phyloP scores from a whole-genome alignment of 345 rosid species.

The Linum usitatissimum region DNA sequence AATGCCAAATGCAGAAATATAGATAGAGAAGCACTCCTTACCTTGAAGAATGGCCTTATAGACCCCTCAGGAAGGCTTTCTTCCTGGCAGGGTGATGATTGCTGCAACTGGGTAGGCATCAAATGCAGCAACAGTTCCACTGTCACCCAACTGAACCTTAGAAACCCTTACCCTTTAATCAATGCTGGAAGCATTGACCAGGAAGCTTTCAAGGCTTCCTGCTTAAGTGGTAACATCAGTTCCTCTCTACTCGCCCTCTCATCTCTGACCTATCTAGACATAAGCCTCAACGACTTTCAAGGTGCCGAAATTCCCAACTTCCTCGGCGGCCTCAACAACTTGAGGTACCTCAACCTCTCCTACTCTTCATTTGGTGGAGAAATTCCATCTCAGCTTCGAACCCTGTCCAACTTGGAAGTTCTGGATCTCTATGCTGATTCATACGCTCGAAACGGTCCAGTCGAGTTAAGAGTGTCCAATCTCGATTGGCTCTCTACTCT shows the following conservation, averaged over 20 bases:
- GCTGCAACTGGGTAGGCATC: constrained; percentile 28
- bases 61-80: constrained; percentile 13
- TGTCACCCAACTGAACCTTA: constrained; percentile 17
- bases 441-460: neutral
- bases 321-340: constrained; percentile 14
- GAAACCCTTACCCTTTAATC: neutral
- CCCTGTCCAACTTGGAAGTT: constrained; percentile 17
- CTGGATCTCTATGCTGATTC: neutral
- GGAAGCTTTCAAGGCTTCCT: neutral
- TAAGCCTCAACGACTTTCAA: constrained; percentile 26
- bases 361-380: constrained; percentile 16
- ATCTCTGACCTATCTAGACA: constrained; percentile 16
- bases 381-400: constrained; percentile 25
- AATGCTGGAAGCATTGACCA: neutral
- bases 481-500: constrained; percentile 35
- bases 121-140: constrained; percentile 10
- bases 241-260: constrained; percentile 18
- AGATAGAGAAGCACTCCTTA: constrained; percentile 22
- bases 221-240: constrained; percentile 15
- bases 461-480: constrained; percentile 12
- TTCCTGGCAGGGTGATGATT: constrained; percentile 15
- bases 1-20: constrained; percentile 9
- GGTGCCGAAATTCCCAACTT: constrained; percentile 20
- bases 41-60: constrained; percentile 17
- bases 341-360: constrained; percentile 29